A percentile compares a stretch with the other conserved stretches of the same genome.
phyloP scores from a whole-genome alignment of 345 rosid genomes.

The Bretschneidera sinensis region DNA sequence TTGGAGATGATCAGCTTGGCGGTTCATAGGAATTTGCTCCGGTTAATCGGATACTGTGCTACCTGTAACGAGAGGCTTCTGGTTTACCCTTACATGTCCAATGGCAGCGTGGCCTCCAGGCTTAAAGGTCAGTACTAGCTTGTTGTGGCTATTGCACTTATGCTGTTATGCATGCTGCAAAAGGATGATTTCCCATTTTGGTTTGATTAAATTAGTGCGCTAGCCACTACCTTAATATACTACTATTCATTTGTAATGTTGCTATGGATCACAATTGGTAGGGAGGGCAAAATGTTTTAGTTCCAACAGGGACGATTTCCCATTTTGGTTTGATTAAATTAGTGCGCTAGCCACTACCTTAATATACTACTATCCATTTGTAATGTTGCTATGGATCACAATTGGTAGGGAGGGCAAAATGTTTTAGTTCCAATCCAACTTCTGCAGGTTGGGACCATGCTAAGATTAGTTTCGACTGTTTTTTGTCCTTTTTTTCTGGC shows the following conservation, averaged over 20 bases:
- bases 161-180: neutral
- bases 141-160: slow-evolving; percentile 1
- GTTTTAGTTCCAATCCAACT: no score
- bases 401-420: neutral
- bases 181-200: slow-evolving; percentile 1
- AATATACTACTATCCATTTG: no score
- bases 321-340: slow-evolving; percentile 4
- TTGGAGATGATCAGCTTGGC: slow-evolving; percentile 97
- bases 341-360: slow-evolving; percentile 1
- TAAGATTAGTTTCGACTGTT: no score
- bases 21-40: slow-evolving; percentile 78
- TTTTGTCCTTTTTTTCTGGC: no score
- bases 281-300: neutral
- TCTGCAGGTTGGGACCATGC: no score
- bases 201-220: slow-evolving; percentile 2
- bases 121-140: slow-evolving; percentile 62
- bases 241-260: neutral
- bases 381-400: slow-evolving; percentile 9
- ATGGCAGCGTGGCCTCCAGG: slow-evolving; percentile 93
- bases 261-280: slow-evolving; percentile 10
- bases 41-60: slow-evolving; percentile 76
- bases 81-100: slow-evolving; percentile 91
- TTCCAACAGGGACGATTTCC: neutral
- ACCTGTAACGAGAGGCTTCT: slow-evolving; percentile 74
- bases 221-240: neutral